These are phyloP conservation scores for Rugonectria rugulosa DNA, from an alignment of 2,329 filamentous ascomycete species.

Conservation along the genomic window DNA sequence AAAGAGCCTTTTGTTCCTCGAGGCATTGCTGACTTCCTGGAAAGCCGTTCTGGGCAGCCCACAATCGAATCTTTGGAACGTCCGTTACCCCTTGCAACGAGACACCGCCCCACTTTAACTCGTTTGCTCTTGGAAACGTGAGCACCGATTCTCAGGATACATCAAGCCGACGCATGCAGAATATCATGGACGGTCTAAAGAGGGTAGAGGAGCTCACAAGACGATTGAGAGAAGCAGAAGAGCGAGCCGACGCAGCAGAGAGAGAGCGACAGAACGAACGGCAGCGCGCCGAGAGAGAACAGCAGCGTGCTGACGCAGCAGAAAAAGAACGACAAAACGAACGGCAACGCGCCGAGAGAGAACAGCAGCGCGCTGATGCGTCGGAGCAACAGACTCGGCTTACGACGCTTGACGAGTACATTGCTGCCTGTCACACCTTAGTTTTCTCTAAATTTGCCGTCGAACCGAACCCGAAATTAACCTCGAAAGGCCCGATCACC, in stretches of 20 bases:
- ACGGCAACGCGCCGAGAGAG: slow-evolving; percentile 6
- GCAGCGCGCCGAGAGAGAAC: slow-evolving; percentile 7
- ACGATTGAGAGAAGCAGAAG: slow-evolving; percentile 7
- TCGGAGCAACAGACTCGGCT: slow-evolving; percentile 32
- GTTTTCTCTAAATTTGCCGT: slow-evolving; percentile 37
- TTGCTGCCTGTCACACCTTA: slow-evolving; percentile 38
- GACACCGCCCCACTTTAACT: too few relatives aligned
- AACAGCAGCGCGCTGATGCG: slow-evolving; percentile 23
- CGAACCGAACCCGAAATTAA: slow-evolving; percentile 35
- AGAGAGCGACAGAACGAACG: slow-evolving; percentile 11
- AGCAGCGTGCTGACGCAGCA: slow-evolving; percentile 16
- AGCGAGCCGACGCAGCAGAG: slow-evolving; percentile 15
- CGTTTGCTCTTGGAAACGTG: too few relatives aligned
- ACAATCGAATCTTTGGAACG: too few relatives aligned
- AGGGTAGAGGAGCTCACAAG: slow-evolving; percentile 9
- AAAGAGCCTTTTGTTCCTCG: too few relatives aligned
- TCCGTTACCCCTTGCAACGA: too few relatives aligned
- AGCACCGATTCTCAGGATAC: too few relatives aligned
- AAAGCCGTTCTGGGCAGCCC: too few relatives aligned
- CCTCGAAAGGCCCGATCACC: slow-evolving; percentile 38
- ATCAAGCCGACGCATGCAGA: neutral
- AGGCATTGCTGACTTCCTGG: too few relatives aligned
- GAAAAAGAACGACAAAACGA: slow-evolving; percentile 11
- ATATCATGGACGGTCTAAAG: slow-evolving; percentile 1
- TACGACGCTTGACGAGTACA: slow-evolving; percentile 43